Evolutionary conservation across 441 rosid species (phyloP), one percentile per base, ranked within the genome.

Genomic region (Eutrema salsugineum): DNA sequence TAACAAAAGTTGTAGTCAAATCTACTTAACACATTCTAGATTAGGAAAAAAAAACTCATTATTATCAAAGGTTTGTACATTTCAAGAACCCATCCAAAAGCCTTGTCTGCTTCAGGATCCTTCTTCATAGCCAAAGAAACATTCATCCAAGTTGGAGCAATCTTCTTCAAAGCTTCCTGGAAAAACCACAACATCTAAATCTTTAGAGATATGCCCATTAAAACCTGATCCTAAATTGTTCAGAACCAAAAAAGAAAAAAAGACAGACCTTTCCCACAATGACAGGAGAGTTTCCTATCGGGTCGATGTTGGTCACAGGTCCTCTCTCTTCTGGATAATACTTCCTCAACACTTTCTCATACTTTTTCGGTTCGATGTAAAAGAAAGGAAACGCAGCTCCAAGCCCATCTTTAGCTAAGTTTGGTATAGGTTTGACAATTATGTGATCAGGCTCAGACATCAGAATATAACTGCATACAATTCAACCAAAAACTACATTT

Each of bases 51-150:
- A 38, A 28, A 63, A n/a, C 4, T 16, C 0, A 3, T 14, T 20
- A 28, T 12, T 8, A 67, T 28, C 27, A 28, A 63, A 14, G 66
- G 72, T 14, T 19, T 77, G 80, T 80, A 94, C 99, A 94, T 92
- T 83, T 94, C 97, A 81, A 95, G 98, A 73, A 95, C 99, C 98
- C 99, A 94, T 68, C 99, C 99, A 62, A 94, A 94, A 78, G 96
- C 91, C 78, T 89, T 94, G 72, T 94, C 98, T 38, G 97, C 76
- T 76, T 89, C 91, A 70, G 97, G 94, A 83, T 91, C 99, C 73
- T 95, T 91, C 80, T 95, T 95, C 99, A 95, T 95, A 69, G 97
- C 96, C 85, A 95, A 76, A 20, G 99, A 95, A 64, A 95, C 79
- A 85, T 93, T 93, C 99, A 91, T 95, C 99, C 98, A 94, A 64